Evolutionary conservation across 148 eudicot species (phyloP), one percentile per base, ranked within the genome.

Genomic region (Cornus suecica): DNA sequence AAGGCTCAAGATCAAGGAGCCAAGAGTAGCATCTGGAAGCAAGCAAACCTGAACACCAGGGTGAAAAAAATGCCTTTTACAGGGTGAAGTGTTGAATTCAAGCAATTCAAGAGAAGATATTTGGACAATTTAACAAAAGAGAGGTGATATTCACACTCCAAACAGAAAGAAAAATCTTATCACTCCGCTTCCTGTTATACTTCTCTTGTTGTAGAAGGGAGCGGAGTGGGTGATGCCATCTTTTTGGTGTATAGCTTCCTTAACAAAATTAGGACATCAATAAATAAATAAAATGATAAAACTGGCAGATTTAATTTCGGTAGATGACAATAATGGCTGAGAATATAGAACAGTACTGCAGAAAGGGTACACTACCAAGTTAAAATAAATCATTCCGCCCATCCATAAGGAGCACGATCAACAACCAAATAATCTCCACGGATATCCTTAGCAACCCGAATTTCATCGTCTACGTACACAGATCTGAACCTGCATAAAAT

Each of bases 401-500:
- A 87, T 79, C 81, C 85, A 41, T 80, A 87, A 75, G 90, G 85
- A 84, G 93, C 90, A 60, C 88, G 84, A 51, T 84, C 89, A 63
- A 89, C 90, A 25, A 87, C 88, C 71, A 87, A 63, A 75, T 86
- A 84, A 78, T 89, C 93, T 68, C 86, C 89, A 8, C 88, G 88
- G 51, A 87, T 84, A 80, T 87, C 90, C 81, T 86, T 89, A 26
- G 88, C 90, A 75, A 85, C 87, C 70, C 87, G 83, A 81, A 86
- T 87, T 69, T 84, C 85, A 76, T 84, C 86, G 61, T 87, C 89
- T 74, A 85, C 41, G 76, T 84, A 89, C 30, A 89, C 81, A 73
- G 85, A 80, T 80, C 82, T 83, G 54, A 89, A 89, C 88, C 90
- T 89, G 81, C 62, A 75, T 54, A 70, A 63, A 73, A 42, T n/a